Evolutionary conservation across 768 basidiomycete genomes (phyloP), one percentile per base, ranked within the genome.

Genomic region (Pulveroboletus ravenelii): DNA sequence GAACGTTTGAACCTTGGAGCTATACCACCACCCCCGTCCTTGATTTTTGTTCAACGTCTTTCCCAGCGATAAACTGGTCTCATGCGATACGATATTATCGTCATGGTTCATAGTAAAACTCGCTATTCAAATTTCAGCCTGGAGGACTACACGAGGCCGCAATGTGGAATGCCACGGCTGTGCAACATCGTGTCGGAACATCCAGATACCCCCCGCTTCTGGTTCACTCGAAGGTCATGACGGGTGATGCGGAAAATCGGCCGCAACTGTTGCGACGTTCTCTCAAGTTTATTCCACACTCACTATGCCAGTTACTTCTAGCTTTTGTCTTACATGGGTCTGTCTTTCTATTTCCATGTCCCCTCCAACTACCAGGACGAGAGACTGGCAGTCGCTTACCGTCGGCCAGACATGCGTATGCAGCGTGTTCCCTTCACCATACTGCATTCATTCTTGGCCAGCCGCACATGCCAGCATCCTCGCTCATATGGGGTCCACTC

Each of bases 91-190:
- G 6, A 10, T 31, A 31, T 36, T 25, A 18, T 14, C 15, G 5
- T 27, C 44, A 41, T 32, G 31, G 32, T 35, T 15, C 41, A 32
- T 34, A 7, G 18, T 32, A 35, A 34, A 38, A 57, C 47, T 46
- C 45, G 45, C 42, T 20, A 48, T 53, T 53, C 6, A 20, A 15
- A 25, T 27, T 6, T 27, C 35, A 12, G 40, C 63, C 58, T 55
- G 61, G 44, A 65, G 61, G 61, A 41, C 38, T 35, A 52, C 62
- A 65, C 55, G 62, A 60, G 62, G 62, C 44, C 27, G 30, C 36
- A 36, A 14, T 45, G 47, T 45, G n/a, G 39, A 7, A 27, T 34
- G 32, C 50, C 20, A 54, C 35, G 50, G 53, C 56, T 51, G 55
- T 42, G 62, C 45, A 54, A 32, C 56, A 46, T 42, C 44, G 29